phyloP scores from a whole-genome alignment of 352 stramenopile genomes.

The Aphanomyces stellatus region DNA sequence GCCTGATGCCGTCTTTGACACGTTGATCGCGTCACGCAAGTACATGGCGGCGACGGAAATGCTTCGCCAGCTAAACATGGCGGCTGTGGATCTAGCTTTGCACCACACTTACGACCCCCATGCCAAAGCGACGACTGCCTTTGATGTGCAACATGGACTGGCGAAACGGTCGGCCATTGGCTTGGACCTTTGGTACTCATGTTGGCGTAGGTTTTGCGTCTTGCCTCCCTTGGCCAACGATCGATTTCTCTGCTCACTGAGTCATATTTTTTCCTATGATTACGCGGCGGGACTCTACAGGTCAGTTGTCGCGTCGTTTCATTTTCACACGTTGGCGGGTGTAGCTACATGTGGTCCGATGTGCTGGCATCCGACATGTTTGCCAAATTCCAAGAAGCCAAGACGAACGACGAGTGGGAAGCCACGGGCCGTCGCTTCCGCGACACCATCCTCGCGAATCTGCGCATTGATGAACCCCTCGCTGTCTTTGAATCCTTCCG shows the following conservation, averaged over 20 bases:
- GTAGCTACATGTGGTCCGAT: conserved; percentile 95
- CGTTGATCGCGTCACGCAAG: conserved; percentile 92
- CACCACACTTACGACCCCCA: conserved; percentile 54
- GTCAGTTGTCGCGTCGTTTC: conserved; percentile 29
- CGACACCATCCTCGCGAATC: conserved; percentile 87
- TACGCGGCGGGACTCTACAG: conserved; percentile 96
- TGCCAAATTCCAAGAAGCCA: conserved; percentile 93
- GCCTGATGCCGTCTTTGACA: conserved; percentile 92
- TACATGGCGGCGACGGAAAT: conserved; percentile 94
- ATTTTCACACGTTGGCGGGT: neutral
- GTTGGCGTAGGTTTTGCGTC: conserved; percentile 62
- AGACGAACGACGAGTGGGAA: conserved; percentile 76
- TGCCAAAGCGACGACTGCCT: conserved; percentile 81
- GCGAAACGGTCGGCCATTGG: conserved; percentile 24
- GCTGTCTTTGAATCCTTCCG: conserved; percentile 95
- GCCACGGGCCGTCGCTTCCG: conserved; percentile 88
- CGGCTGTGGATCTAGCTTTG: conserved; percentile 77
- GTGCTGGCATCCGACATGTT: conserved; percentile 97
- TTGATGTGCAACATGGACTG: conserved; percentile 87
- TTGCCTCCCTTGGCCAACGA: conserved; percentile 88
- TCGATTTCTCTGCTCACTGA: conserved; percentile 63
- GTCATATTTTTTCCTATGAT: conserved; percentile 96
- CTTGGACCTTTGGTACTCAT: neutral
- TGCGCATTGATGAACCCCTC: conserved; percentile 78
- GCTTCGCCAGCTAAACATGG: conserved; percentile 94